phyloP scores from a whole-genome alignment of 768 basidiomycete species.

The Podaxis sp. region DNA sequence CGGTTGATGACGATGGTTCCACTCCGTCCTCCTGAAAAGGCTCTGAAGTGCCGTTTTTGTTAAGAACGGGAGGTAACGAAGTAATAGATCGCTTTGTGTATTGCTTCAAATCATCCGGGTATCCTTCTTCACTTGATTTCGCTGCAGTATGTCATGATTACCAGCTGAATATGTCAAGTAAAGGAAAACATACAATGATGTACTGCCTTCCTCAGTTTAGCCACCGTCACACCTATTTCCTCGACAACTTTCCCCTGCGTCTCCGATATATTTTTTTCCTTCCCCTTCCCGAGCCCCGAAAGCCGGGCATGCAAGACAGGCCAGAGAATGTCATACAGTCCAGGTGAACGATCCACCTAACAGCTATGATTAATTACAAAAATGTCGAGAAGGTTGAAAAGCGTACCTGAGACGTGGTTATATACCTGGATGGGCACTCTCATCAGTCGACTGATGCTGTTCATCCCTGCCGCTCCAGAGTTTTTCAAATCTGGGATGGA shows the following conservation, averaged over 20 bases:
- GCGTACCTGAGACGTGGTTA: conserved; percentile 78
- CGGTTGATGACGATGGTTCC: not conserved
- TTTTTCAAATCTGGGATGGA: conserved; percentile 22
- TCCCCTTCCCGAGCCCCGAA: conserved; percentile 14
- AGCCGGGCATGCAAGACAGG: conserved; percentile 51
- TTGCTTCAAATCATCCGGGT: conserved; percentile 43
- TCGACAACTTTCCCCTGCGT: conserved; percentile 40
- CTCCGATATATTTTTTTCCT: conserved; percentile 31
- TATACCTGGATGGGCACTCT: conserved; percentile 91
- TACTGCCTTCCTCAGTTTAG: conserved; percentile 19
- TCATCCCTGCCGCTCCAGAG: conserved; percentile 35
- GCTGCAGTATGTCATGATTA: conserved; percentile 14
- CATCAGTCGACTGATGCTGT: conserved; percentile 74
- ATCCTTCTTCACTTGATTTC: conserved; percentile 19
- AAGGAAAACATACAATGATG: conserved; percentile 24
- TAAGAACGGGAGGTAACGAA: conserved; percentile 35
- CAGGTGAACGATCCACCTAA: conserved; percentile 51
- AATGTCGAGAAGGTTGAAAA: not conserved
- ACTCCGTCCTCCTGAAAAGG: not conserved
- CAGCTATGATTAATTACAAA: not conserved
- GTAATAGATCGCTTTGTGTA: conserved; percentile 55
- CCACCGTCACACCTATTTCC: conserved; percentile 19
- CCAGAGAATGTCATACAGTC: conserved; percentile 83
- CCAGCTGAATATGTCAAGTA: not conserved
- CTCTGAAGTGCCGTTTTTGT: not conserved